Percentiles rank a stretch among this genome's conserved stretches.
Evolutionary conservation across 129 eudicot species (phyloP).

Genomic region (Cynara cardunculus): DNA sequence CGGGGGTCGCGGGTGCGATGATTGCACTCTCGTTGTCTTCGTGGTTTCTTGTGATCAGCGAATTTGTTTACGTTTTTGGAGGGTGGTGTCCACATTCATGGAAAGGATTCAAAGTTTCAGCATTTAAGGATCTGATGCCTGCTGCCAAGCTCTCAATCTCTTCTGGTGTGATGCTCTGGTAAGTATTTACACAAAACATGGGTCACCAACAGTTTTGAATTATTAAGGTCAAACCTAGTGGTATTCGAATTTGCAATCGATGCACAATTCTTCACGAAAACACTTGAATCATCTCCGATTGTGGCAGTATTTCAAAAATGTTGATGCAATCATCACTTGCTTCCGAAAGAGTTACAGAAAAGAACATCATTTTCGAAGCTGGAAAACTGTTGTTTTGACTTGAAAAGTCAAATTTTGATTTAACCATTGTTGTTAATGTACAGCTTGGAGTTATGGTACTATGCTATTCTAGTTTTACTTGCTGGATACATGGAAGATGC

Average conservation of each 20-base stretch:
- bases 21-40: slow-evolving; percentile 35
- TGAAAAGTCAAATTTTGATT: neutral
- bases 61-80: slow-evolving; percentile 27
- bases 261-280: no score
- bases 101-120: slow-evolving; percentile 45
- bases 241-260: no score
- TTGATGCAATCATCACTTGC: no score
- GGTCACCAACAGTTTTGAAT: no score
- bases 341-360: no score
- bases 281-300: no score
- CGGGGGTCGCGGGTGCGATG: slow-evolving; percentile 52
- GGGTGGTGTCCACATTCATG: slow-evolving; percentile 57
- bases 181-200: neutral
- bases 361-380: neutral
- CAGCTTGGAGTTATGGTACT: slow-evolving; percentile 59
- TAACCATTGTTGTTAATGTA: neutral
- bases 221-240: neutral
- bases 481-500: slow-evolving; percentile 46
- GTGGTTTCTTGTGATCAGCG: slow-evolving; percentile 46
- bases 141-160: slow-evolving; percentile 48
- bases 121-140: slow-evolving; percentile 51
- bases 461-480: slow-evolving; percentile 34
- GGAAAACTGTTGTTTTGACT: neutral
- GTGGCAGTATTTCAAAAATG: no score
- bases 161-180: slow-evolving; percentile 65